Evolutionary conservation across 257 asterid genomes (phyloP), one percentile per base, ranked within the genome.

Genomic region (Striga asiatica): DNA sequence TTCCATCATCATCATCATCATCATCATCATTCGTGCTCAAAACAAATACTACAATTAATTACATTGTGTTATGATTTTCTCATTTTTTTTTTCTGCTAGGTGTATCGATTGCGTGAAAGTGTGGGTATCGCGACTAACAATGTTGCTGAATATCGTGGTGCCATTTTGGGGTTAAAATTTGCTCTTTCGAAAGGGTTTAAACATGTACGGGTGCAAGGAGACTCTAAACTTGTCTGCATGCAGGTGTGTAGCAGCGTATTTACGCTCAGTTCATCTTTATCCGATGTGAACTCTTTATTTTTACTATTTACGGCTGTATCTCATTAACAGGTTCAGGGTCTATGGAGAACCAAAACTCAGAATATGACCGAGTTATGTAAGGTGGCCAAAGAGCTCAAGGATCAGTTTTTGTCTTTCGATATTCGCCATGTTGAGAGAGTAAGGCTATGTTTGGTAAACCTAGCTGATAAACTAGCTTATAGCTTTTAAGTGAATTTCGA

Each of bases 171-270:
- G 64, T 70, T 92, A 71, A 88, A 67, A 69, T 92, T 69, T 75
- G 99, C 99, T 60, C 79, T 84, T 54, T 74, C 74, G 59, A 88
- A 79, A 61, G 99, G 99, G 54, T 88, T 77, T 69, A 84, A 82
- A 65, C 93, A 84, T 62, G 75, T 88, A 56, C 85, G 84, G 19
- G 83, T 85, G 50, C 89, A 75, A 66, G 99, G 99, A 58, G 99
- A 92, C 74, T 92, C 99, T 50, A 92, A 92, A 73, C 97, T 92
- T 60, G 99, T 92, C 43, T 88, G 99, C 85, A 88, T 92, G 99
- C 99, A 92, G 98, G 98, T 92, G 54, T 94, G 95, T 82, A 47
- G 60, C 46, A 17, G 35, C 32, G 18, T n/a, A 35, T 18, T n/a
- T 29, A 17, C 20, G 6, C 58, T 70, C 20, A 8, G 20, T 56